Evolutionary conservation across 306 rosid species (phyloP), one percentile per base, ranked within the genome.

Genomic region (Citrullus mucosospermus): DNA sequence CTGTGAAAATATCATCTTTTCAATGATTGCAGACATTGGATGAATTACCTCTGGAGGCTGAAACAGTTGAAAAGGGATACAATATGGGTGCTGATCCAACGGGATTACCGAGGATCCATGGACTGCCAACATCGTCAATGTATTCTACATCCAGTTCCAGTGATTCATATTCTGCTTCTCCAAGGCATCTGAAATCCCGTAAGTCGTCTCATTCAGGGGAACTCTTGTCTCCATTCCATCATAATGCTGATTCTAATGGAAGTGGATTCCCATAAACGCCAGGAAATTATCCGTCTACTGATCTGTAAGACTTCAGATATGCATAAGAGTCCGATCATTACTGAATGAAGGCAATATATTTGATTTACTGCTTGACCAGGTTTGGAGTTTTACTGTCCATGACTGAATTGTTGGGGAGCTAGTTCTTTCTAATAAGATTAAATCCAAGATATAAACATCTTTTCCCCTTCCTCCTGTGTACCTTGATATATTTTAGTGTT

Each of bases 201-300:
- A 92, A 90, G 81, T 85, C 96, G 28, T 91, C 99, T 34, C 97
- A 92, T 86, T 92, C 97, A 0, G 99, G 96, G 85, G 99, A 95
- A 81, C 89, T 90, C 61, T 89, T 82, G 70, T 82, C 91, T 58
- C 89, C 96, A 70, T 83, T 86, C 78, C 80, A 87, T 61, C 81
- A 85, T 67, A 79, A 85, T 88, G 86, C 90, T 48, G 96, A 92
- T 86, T 92, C 97, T 77, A 91, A 91, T 84, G 98, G 96, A 75
- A 78, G 83, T 43, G 97, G 91, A 60, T 87, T 86, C 77, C 50
- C 65, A 16, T 86, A 77, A 87, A 22, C 60, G 75, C 80, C 93
- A 17, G 90, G 89, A 63, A 87, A 86, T 44, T 89, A 88, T 82
- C 92, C 92, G 54, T 22, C 80, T 15, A 82, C 88, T 61, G 90